phyloP scores from a whole-genome alignment of 1,284 basidiomycete genomes.

The Gymnopus androsaceus region DNA sequence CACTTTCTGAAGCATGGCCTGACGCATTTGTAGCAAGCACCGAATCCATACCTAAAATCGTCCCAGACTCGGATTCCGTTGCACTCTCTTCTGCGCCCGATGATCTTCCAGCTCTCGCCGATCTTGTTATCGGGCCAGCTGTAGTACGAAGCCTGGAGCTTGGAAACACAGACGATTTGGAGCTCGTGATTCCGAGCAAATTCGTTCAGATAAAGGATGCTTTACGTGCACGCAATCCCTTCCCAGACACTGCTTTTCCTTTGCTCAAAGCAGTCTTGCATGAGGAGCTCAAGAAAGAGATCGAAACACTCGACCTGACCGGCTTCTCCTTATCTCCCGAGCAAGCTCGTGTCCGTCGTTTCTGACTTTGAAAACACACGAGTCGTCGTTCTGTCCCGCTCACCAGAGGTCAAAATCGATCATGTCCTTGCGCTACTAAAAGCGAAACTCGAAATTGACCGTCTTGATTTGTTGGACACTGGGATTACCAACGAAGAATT shows the following conservation, averaged over 20 bases:
- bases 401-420: conserved; percentile 23
- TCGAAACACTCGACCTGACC: conserved; percentile 26
- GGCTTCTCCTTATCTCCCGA: conserved; percentile 22
- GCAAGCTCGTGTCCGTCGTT: conserved; percentile 24
- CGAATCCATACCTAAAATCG: neutral
- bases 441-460: conserved; percentile 19
- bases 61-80: neutral
- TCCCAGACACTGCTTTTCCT: conserved; percentile 25
- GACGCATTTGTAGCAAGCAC: conserved; percentile 20
- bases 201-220: conserved; percentile 18
- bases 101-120: conserved; percentile 27
- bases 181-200: conserved; percentile 30
- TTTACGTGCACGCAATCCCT: conserved; percentile 22
- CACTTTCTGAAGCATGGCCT: conserved; percentile 33
- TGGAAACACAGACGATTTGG: conserved; percentile 25
- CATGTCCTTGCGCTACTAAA: conserved; percentile 20
- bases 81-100: neutral
- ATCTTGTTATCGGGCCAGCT: conserved; percentile 29
- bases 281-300: conserved; percentile 17
- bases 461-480: conserved; percentile 25
- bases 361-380: neutral
- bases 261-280: conserved; percentile 23
- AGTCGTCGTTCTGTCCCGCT: conserved; percentile 21
- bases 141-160: conserved; percentile 26
- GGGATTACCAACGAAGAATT: conserved; percentile 21